Evolutionary conservation across 2,329 filamentous ascomycete species (phyloP).

Genomic region (Akanthomyces uredinophilus): DNA sequence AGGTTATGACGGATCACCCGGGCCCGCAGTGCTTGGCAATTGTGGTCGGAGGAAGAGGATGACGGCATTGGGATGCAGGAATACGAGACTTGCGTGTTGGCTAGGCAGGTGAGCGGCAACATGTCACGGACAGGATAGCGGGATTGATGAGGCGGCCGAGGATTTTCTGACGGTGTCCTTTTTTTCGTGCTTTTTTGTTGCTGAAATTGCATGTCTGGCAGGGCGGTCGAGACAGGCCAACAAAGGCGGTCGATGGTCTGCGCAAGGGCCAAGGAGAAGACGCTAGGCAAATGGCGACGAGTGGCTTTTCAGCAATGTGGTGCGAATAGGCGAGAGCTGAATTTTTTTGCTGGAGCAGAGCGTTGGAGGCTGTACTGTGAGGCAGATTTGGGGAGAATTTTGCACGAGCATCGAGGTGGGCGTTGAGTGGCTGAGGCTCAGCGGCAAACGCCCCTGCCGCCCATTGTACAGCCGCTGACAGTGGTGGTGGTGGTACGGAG

Average conservation of each 20-base stretch:
- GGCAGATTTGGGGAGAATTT: not conserved
- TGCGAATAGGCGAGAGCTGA: not conserved
- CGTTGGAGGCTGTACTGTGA: not conserved
- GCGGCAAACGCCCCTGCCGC: not conserved
- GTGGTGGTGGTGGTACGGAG: no score
- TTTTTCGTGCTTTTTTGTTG: not conserved
- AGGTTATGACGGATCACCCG: constrained; percentile 7
- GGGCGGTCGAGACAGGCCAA: not conserved
- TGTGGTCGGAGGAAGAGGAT: not conserved
- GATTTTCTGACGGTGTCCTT: not conserved
- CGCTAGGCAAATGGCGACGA: constrained; percentile 4
- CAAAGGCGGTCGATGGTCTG: not conserved
- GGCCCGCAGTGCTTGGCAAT: constrained; percentile 7
- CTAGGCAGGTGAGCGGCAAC: not conserved
- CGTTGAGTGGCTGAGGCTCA: constrained; percentile 7
- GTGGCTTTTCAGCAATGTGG: constrained; percentile 3
- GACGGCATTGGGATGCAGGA: constrained; percentile 13
- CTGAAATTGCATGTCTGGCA: not conserved
- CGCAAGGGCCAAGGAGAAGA: not conserved
- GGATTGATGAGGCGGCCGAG: not conserved
- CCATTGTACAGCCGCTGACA: not conserved
- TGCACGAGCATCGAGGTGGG: not conserved
- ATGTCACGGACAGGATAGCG: not conserved
- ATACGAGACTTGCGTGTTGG: not conserved
- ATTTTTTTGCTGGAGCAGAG: not conserved